Evolutionary conservation across 176 grass and related monocot genomes (phyloP), one percentile per base, ranked within the genome.

Genomic region (Alloteropsis semialata): DNA sequence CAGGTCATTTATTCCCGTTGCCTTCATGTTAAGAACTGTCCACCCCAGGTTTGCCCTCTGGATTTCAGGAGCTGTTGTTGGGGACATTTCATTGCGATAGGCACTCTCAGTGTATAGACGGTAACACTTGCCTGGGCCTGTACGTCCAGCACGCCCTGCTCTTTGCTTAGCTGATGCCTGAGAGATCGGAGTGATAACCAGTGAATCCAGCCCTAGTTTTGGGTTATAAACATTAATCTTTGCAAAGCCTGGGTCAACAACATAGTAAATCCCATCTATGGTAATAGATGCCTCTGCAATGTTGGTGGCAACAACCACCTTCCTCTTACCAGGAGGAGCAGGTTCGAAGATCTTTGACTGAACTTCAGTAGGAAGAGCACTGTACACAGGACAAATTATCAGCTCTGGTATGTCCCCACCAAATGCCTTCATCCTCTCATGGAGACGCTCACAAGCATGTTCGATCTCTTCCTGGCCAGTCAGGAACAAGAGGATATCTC

Each of bases 291-390:
- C 85, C 78, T 94, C 92, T 2, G 92, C 92, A 38, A 94, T 94
- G 54, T 94, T 94, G 62, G 92, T 94, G 38, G 92, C 92, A 74
- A 94, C 89, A 34, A 94, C 86, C 29, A 94, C 92, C 71, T 94
- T 94, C 86, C 92, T 91, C 83, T 89, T 94, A 22, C 86, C 92
- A 72, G 74, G 79, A 68, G 89, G 79, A 68, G 89, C 80, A 59
- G 89, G 79, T 25, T 82, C 72, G 17, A 87, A 87, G 43, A 87
- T 87, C 79, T 76, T 82, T 50, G 85, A 87, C 13, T 87, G 85
- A 53, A 76, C 59, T 76, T 87, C 85, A 69, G n/a, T 30, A 50
- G 85, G 85, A 58, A 91, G 86, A 12, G 92, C 88, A 67, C 88
- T 83, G 30, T 91, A 91, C 2, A 91, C 92, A 34, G 92, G 73